Evolutionary conservation across 2,329 filamentous ascomycete species (phyloP).

Genomic region (Monosporascus cannonballus): DNA sequence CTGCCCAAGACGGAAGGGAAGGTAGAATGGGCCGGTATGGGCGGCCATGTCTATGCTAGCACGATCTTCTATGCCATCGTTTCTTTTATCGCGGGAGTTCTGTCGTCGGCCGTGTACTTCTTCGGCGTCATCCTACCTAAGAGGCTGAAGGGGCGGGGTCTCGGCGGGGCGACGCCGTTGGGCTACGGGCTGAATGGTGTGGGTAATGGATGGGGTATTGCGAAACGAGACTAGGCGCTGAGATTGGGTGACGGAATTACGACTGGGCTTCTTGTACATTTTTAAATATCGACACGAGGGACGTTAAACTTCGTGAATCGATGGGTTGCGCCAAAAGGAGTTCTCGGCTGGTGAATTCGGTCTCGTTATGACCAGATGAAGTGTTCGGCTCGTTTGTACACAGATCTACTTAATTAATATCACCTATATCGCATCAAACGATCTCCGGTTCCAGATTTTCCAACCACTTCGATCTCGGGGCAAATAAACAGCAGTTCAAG

Average conservation of each 20-base stretch:
- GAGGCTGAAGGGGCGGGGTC: slow-evolving; percentile 40
- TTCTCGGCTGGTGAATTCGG: too few species aligned
- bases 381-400: too few species aligned
- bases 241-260: slow-evolving; percentile 34
- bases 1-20: slow-evolving; percentile 62
- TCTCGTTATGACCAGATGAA: too few species aligned
- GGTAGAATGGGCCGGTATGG: slow-evolving; percentile 60
- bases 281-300: too few species aligned
- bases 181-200: slow-evolving; percentile 48
- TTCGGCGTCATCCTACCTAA: slow-evolving; percentile 53
- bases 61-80: slow-evolving; percentile 58
- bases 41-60: slow-evolving; percentile 57
- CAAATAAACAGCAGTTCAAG: too few species aligned
- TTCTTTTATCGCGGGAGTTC: slow-evolving; percentile 49
- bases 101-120: slow-evolving; percentile 53
- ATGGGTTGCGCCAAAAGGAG: too few species aligned
- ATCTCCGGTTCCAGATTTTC: too few species aligned
- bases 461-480: too few species aligned
- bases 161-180: slow-evolving; percentile 53
- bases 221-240: slow-evolving; percentile 37
- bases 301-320: too few species aligned
- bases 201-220: slow-evolving; percentile 52
- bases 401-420: too few species aligned
- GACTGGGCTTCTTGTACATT: slow-evolving; percentile 6
- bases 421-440: too few species aligned